Conservation (phyloP, 805 yeast genomes). For the Cyberlindnera petersonii region DNA sequence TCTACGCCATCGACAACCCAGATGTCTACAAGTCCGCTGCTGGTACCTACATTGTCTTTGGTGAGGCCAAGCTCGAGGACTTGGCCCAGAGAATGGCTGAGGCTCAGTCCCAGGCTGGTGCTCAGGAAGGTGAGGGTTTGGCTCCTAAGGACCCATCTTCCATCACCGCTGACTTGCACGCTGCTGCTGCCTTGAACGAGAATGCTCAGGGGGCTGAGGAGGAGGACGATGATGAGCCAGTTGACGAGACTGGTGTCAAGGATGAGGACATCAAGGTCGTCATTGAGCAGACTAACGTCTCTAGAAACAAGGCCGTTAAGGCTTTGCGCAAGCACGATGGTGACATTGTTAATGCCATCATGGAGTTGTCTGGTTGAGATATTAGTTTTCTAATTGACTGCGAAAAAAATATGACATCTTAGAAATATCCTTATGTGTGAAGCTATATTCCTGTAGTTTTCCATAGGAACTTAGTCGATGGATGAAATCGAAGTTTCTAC, state of each 20-base stretch:
- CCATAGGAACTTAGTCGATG: too few species aligned
- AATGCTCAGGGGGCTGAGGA: conserved; percentile 42
- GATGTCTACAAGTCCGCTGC: conserved; percentile 92
- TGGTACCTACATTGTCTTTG: conserved; percentile 94
- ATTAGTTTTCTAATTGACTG: neutral
- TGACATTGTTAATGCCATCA: conserved; percentile 94
- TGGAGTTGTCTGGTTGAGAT: conserved; percentile 53
- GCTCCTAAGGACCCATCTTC: conserved; percentile 71
- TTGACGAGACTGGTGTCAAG: conserved; percentile 82
- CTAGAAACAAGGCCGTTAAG: conserved; percentile 86
- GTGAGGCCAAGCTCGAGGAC: conserved; percentile 97
- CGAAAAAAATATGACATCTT: too few species aligned
- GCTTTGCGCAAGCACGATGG: conserved; percentile 86
- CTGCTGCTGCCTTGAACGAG: conserved; percentile 51
- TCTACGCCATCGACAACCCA: conserved; percentile 88
- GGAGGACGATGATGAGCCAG: conserved; percentile 62
- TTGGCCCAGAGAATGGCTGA: conserved; percentile 82
- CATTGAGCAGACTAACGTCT: conserved; percentile 85
- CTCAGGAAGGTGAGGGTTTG: conserved; percentile 42
- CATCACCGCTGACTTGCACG: conserved; percentile 78
- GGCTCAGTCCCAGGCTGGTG: conserved; percentile 49
- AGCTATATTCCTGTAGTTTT: too few species aligned
- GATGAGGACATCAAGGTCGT: conserved; percentile 81
- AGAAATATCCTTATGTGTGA: too few species aligned
- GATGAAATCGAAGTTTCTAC: too few species aligned